Evolutionary conservation across 345 rosid genomes (phyloP).

Genomic region (Crucihimalaya himalaica): DNA sequence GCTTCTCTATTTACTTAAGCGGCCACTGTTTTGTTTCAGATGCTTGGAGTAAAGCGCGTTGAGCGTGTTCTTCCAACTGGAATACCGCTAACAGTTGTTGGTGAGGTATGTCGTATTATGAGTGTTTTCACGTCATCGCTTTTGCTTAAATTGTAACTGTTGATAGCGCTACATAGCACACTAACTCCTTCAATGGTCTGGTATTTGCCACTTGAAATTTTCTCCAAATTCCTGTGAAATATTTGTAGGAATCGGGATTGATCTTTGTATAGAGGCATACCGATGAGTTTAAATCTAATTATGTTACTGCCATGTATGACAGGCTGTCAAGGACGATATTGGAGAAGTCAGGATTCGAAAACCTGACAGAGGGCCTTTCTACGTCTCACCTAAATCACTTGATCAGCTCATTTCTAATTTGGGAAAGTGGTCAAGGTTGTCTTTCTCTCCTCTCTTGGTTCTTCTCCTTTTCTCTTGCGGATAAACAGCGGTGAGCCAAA

Average conservation of each 20-base stretch:
- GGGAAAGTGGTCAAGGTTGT: constrained; percentile 95
- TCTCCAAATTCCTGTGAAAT: not conserved
- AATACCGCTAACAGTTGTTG: constrained; percentile 87
- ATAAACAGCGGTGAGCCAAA: constrained; percentile 31
- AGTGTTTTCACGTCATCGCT: not conserved
- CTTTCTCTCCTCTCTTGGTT: not conserved
- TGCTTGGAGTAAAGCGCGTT: constrained; percentile 95
- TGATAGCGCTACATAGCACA: not conserved
- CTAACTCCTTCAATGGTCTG: not conserved
- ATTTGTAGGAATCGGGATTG: constrained; percentile 14
- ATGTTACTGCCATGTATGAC: constrained; percentile 31
- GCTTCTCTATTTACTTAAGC: constrained; percentile 30
- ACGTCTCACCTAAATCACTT: constrained; percentile 77
- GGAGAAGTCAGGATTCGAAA: constrained; percentile 81
- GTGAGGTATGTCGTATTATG: constrained; percentile 65
- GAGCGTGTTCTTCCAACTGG: constrained; percentile 95
- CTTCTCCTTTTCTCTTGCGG: constrained; percentile 24
- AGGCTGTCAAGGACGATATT: constrained; percentile 95
- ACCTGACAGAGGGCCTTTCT: constrained; percentile 75
- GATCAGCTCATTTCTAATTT: constrained; percentile 87
- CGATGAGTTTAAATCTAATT: constrained; percentile 1
- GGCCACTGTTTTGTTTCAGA: constrained; percentile 48
- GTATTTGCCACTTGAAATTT: not conserved
- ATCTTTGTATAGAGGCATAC: constrained; percentile 3
- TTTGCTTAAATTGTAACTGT: constrained; percentile 1